These are phyloP conservation scores for Melanomma pulvis-pyrius DNA, from an alignment of 495 filamentous ascomycete species.

Conservation along the genomic window DNA sequence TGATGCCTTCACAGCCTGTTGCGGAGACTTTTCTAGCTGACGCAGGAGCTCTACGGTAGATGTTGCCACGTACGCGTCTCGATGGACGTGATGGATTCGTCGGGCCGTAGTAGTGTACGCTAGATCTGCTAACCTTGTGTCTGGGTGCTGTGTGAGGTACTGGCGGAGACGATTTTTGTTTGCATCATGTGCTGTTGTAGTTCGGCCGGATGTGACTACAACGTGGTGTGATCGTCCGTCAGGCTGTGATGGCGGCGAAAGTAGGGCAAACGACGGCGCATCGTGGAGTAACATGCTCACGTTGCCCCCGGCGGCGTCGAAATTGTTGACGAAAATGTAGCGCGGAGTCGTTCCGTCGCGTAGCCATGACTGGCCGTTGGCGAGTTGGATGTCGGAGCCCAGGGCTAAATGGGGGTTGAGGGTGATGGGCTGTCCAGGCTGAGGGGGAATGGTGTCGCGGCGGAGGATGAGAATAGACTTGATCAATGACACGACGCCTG, in stretches of 20 bases:
- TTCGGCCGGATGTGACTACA: slow-evolving; percentile 42
- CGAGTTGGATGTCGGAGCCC: not conserved
- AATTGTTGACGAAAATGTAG: slow-evolving; percentile 46
- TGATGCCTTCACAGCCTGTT: slow-evolving; percentile 40
- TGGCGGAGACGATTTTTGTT: slow-evolving; percentile 16
- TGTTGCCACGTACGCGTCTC: slow-evolving; percentile 25
- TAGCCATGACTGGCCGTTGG: not conserved
- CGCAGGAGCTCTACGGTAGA: slow-evolving; percentile 35
- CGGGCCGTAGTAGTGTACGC: slow-evolving; percentile 38
- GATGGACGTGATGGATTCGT: slow-evolving; percentile 32
- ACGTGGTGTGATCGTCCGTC: slow-evolving; percentile 37
- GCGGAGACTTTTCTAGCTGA: slow-evolving; percentile 36
- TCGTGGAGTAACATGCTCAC: slow-evolving; percentile 38
- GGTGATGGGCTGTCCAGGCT: slow-evolving; percentile 1
- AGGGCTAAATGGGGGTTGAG: slow-evolving; percentile 17
- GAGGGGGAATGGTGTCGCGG: slow-evolving; percentile 19
- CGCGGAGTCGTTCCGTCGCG: slow-evolving; percentile 12
- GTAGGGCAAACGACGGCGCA: not conserved
- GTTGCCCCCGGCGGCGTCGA: slow-evolving; percentile 48
- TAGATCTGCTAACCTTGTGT: slow-evolving; percentile 17
- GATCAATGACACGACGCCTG: slow-evolving; percentile 44
- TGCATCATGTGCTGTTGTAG: not conserved
- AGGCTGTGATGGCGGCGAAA: not conserved
- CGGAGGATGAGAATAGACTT: slow-evolving; percentile 45
- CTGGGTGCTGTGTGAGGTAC: slow-evolving; percentile 20